These are phyloP conservation scores for Eleusine indica DNA, from an alignment of 176 grass and related monocot genomes.

Conservation along the genomic window DNA sequence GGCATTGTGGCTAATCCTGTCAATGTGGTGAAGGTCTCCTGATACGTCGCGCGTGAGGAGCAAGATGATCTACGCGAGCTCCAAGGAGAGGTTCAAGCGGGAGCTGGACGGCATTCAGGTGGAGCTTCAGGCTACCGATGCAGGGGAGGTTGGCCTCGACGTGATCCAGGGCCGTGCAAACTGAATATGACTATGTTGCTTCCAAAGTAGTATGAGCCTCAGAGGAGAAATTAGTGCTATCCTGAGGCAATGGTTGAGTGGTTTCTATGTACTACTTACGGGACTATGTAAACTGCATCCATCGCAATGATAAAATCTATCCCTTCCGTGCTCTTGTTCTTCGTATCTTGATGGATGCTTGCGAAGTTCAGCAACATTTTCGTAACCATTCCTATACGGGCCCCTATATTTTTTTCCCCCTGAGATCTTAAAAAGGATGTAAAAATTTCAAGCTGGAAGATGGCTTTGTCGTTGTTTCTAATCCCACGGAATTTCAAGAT, in stretches of 20 bases:
- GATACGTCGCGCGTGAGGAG: conserved; percentile 46
- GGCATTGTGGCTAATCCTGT: background rate
- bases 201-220: conserved; percentile 1
- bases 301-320: conserved; percentile 23
- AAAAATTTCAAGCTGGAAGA: too few relatives aligned
- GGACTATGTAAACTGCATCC: conserved; percentile 30
- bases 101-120: conserved; percentile 62
- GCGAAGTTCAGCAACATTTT: too few relatives aligned
- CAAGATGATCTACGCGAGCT: conserved; percentile 64
- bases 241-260: conserved; percentile 22
- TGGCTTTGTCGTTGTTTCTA: too few relatives aligned
- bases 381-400: too few relatives aligned
- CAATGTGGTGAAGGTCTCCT: conserved; percentile 39
- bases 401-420: too few relatives aligned
- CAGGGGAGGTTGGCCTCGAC: conserved; percentile 43
- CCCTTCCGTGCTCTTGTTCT: background rate
- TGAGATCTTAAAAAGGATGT: too few relatives aligned
- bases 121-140: conserved; percentile 54
- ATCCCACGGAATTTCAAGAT: too few relatives aligned
- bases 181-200: conserved; percentile 10
- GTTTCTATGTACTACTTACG: conserved; percentile 18
- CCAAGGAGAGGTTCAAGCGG: conserved; percentile 63
- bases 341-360: background rate
- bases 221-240: conserved; percentile 21
- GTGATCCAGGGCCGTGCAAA: conserved; percentile 53